Evolutionary conservation across 202 grass and related monocot genomes (phyloP).

Genomic region (Musa balbisiana): DNA sequence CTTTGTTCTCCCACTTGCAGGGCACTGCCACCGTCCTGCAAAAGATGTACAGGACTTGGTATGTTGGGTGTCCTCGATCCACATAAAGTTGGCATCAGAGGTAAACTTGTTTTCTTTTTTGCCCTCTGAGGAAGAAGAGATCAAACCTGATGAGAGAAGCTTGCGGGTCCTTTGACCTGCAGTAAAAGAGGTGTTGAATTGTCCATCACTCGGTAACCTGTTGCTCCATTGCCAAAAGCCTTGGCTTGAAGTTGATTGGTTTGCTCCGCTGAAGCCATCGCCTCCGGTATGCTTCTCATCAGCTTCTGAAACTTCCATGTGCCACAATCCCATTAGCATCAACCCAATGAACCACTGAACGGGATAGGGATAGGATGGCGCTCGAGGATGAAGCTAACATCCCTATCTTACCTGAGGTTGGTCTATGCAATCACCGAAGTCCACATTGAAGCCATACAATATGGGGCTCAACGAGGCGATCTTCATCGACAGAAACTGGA

Average conservation of each 20-base stretch:
- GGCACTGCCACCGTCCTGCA: slow-evolving; percentile 15
- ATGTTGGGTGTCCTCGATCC: background rate
- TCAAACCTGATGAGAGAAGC: slow-evolving; percentile 8
- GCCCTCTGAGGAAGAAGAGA: background rate
- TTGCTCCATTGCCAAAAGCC: background rate
- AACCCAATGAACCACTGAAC: too few species aligned
- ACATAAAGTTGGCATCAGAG: background rate
- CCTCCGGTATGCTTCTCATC: background rate
- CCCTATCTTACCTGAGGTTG: background rate
- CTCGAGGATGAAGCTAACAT: background rate
- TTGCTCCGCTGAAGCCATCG: background rate
- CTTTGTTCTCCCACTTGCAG: background rate
- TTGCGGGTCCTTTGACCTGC: background rate
- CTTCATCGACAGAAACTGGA: slow-evolving; percentile 8
- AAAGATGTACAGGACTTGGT: background rate
- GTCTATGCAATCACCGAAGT: background rate
- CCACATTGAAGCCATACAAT: background rate
- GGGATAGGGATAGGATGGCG: too few species aligned
- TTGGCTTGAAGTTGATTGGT: background rate
- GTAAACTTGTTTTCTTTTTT: background rate
- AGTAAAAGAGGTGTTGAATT: background rate
- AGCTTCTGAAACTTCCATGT: background rate
- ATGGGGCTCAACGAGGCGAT: slow-evolving; percentile 2
- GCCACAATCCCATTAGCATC: too few species aligned
- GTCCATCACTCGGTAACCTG: slow-evolving; percentile 8